Percentiles rank a stretch among this genome's conserved stretches.
Evolutionary conservation across 2,329 filamentous ascomycete genomes (phyloP).

Genomic region (Cladosporium austrohemisphaericum): DNA sequence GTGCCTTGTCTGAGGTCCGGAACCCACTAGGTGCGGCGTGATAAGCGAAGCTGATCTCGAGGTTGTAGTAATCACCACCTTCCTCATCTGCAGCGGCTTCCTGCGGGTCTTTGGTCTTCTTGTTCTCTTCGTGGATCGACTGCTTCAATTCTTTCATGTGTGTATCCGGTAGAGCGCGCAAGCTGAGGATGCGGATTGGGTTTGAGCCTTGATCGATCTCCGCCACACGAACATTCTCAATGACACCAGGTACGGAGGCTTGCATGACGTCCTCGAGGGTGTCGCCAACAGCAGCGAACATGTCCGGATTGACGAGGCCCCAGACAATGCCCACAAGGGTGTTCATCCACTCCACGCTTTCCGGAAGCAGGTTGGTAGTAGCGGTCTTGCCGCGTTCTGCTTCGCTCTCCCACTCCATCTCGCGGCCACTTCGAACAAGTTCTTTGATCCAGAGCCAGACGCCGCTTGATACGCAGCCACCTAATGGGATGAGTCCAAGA

Average conservation of each 20-base stretch:
- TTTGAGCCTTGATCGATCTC: slow-evolving; percentile 94
- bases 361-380: slow-evolving; percentile 82
- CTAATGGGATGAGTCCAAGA: slow-evolving; percentile 71
- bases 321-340: slow-evolving; percentile 78
- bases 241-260: slow-evolving; percentile 82
- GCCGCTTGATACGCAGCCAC: slow-evolving; percentile 66
- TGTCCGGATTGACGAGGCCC: slow-evolving; percentile 90
- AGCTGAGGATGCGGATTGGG: slow-evolving; percentile 79
- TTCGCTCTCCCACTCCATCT: slow-evolving; percentile 85
- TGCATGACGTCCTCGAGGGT: slow-evolving; percentile 96
- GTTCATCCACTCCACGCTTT: slow-evolving; percentile 93
- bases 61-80: slow-evolving; percentile 87
- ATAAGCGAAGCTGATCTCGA: slow-evolving; percentile 87
- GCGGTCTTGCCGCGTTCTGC: slow-evolving; percentile 78
- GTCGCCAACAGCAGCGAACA: slow-evolving; percentile 89
- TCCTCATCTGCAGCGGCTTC: slow-evolving; percentile 86
- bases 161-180: slow-evolving; percentile 77
- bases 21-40: slow-evolving; percentile 73
- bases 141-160: slow-evolving; percentile 80
- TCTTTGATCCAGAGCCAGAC: slow-evolving; percentile 90
- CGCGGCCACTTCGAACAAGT: slow-evolving; percentile 73
- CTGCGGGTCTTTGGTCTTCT: slow-evolving; percentile 77
- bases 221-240: slow-evolving; percentile 91
- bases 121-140: slow-evolving; percentile 72
- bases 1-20: slow-evolving; percentile 66